Evolutionary conservation across 345 rosid species (phyloP).

Genomic region (Pistacia atlantica): DNA sequence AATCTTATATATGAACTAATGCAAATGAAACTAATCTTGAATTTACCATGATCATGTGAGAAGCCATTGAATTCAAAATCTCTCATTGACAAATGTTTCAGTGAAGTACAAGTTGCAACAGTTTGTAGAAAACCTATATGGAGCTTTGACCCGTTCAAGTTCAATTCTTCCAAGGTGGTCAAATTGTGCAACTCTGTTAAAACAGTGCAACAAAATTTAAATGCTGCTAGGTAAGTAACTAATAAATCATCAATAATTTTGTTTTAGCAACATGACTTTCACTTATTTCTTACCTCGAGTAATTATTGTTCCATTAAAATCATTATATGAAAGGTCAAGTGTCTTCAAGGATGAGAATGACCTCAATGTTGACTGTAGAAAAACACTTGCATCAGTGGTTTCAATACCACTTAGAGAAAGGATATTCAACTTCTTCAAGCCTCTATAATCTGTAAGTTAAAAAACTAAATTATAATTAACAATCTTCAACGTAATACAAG

Average conservation of each 20-base stretch:
- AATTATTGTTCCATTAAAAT: neutral
- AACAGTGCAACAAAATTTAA: neutral
- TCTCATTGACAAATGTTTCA: neutral
- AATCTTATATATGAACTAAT: too few species aligned
- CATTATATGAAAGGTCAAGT: neutral
- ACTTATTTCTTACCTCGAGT: too few species aligned
- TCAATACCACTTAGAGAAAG: neutral
- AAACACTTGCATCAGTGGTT: neutral
- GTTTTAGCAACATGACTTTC: neutral
- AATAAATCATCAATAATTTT: neutral
- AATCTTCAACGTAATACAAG: too few species aligned
- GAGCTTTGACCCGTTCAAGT: neutral
- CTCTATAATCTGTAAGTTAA: neutral
- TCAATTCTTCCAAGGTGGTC: neutral
- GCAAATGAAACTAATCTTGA: too few species aligned
- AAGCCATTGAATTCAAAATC: neutral
- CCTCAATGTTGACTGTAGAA: neutral
- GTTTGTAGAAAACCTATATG: neutral
- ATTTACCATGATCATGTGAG: too few species aligned
- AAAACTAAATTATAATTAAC: neutral
- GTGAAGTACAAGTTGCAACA: neutral
- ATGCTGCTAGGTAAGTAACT: neutral
- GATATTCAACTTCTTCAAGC: neutral
- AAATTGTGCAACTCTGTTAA: neutral
- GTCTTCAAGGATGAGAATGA: neutral